Evolutionary conservation across 2,329 filamentous ascomycete species (phyloP), one percentile per base, ranked within the genome.

Genomic region (Neurospora sp.): DNA sequence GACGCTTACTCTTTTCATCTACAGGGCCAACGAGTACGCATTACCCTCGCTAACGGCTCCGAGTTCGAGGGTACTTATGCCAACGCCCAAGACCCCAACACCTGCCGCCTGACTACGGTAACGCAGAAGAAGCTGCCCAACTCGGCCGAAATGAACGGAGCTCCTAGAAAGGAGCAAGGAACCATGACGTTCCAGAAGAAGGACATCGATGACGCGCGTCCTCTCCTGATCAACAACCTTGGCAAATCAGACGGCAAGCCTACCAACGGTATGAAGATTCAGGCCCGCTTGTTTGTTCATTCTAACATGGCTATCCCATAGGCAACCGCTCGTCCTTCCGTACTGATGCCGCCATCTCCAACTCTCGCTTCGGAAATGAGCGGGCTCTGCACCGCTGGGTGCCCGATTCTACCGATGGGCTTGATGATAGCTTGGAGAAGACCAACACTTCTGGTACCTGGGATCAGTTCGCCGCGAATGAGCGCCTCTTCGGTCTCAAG

Each of bases 391-490:
- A 97, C 78, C 90, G 86, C 75, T 98, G 94, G 93, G 88, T 93
- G 69, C 89, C 92, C 7, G 90, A 89, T 73, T 79, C 85, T 17
- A 79, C 84, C 4, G 89, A 90, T 72, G 85, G 86, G 38, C 79
- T 87, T 52, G 90, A 94, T 76, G 84, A 92, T 73, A 90, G 91
- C 67, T 84, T 97, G 33, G 93, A 96, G 76, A 87, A 83, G 68
- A 75, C 84, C 2, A 75, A 78, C n/a, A 80, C 78, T 68, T 77
- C 80, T 17, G 83, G 81, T 7, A 83, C 81, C 10, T 99, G 96
- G 96, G 95, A 99, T 78, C 96, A 99, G 79, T 99, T 99, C 77
- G 91, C 92, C 70, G 90, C 87, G 73, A 98, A 98, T 77, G 92
- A 96, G 80, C 86, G 89, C 70, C 88, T 93, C 38, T 98, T 97